Conservation (phyloP, 179 eudicot species). For the Spinacia oleracea region DNA sequence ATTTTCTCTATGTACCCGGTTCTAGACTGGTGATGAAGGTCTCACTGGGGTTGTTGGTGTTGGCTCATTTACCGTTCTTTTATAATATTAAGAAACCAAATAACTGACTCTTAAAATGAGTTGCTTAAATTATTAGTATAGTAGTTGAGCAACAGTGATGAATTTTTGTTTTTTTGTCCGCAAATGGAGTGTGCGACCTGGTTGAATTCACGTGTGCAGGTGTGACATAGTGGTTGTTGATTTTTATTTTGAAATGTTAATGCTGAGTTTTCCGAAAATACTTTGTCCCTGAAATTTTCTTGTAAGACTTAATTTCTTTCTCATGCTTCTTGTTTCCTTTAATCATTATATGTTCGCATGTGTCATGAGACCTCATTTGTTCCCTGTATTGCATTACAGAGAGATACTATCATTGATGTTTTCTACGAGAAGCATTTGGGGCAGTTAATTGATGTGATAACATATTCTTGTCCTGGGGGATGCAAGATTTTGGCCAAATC, state of each 20-base stretch:
- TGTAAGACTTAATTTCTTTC: constrained; percentile 25
- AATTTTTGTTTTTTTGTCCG: background rate
- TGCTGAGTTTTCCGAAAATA: constrained; percentile 24
- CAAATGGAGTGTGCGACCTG: constrained; percentile 19
- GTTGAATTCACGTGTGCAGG: constrained; percentile 30
- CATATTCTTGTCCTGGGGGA: constrained; percentile 61
- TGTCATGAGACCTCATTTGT: constrained; percentile 10
- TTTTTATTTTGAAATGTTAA: constrained; percentile 22
- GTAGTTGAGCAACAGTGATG: background rate
- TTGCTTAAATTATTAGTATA: background rate
- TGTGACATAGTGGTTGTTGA: constrained; percentile 29
- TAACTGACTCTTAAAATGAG: background rate
- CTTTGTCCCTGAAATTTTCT: constrained; percentile 28
- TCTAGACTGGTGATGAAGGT: background rate
- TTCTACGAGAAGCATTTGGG: constrained; percentile 91
- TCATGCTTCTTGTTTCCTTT: constrained; percentile 12
- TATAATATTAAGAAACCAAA: background rate
- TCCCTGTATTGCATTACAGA: constrained; percentile 51
- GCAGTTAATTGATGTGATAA: constrained; percentile 77
- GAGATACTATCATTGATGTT: constrained; percentile 71
- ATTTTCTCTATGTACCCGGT: background rate
- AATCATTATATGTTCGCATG: background rate
- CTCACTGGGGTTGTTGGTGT: background rate
- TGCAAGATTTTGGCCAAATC: constrained; percentile 37
- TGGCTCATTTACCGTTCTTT: background rate